Percentiles rank a stretch among this genome's conserved stretches.
Evolutionary conservation across 2,329 filamentous ascomycete species (phyloP).

Genomic region (Aspergillus tanneri): DNA sequence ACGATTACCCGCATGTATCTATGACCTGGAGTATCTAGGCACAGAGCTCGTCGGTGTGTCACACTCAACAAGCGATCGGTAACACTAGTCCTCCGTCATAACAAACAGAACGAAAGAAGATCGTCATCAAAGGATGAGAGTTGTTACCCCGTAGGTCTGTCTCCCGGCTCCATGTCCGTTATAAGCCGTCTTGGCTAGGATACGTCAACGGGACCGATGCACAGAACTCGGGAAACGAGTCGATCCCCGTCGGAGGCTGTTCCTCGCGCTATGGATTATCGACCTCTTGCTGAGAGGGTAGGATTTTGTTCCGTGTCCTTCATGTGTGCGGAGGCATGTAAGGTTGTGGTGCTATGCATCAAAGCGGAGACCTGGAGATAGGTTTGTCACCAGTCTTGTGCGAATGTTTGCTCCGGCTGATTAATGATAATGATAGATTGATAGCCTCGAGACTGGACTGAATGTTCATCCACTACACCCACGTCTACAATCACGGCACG

Average conservation of each 20-base stretch:
- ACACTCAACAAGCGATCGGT: not conserved
- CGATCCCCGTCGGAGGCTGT: conserved; percentile 1
- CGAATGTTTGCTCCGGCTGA: not conserved
- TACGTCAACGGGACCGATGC: not conserved
- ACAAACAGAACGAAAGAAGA: conserved; percentile 5
- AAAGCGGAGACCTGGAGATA: not conserved
- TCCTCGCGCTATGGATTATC: not conserved
- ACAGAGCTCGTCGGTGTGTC: not conserved
- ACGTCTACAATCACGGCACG: not conserved
- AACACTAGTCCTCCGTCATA: conserved; percentile 6
- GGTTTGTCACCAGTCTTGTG: not conserved
- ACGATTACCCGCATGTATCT: conserved; percentile 5
- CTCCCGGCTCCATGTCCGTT: not conserved
- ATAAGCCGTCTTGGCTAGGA: conserved; percentile 7
- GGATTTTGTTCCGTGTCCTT: not conserved
- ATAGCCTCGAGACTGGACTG: not conserved
- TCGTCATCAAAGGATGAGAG: conserved; percentile 4
- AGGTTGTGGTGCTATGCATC: not conserved
- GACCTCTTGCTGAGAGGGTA: not conserved
- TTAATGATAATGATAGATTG: not conserved
- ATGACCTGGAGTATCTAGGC: not conserved
- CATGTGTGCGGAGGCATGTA: not conserved
- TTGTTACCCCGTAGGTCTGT: not conserved
- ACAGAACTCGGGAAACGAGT: no score
- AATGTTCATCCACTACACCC: not conserved